Base-by-base conservation (phyloP, 768 basidiomycete species). In the Lactarius hatsudake region DNA sequence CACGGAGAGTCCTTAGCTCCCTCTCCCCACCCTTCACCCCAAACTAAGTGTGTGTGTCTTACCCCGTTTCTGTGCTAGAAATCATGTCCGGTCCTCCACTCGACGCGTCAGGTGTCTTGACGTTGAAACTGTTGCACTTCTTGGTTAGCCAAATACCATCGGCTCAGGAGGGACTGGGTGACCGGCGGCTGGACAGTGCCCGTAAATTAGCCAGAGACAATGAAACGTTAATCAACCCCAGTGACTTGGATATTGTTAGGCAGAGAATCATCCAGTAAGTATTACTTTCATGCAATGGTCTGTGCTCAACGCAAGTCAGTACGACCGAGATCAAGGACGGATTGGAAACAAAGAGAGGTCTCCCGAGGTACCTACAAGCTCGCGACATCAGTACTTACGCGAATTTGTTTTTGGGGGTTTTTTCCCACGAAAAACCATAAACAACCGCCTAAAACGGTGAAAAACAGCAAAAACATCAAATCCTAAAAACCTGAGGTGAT, bases 21-120 rank as follows among this genome's bases (percentile, higher is more conserved):
- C 26, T 3, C 26, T 3, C 34, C 15, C 36, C 20, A 18, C 13
- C 30, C 51, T 40, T 63, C n/a, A 18, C 54, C 34, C 32, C 18
- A 20, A n/a, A 15, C 30, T 40, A 9, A 38, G 30, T 38, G 42
- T 28, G 42, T 45, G 7, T 36, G 15, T 9, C 7, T 55, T 7
- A 4, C 20, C 12, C 23, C 9, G 0, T 32, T 53, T 61, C 51
- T 18, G 56, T 67, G 51, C 18, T 54, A 17, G 20, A 8, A 15
- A 6, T 5, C 3, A 48, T 18, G 18, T 5, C 51, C 23, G n/a
- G 30, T 1, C 62, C 42, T 13, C 18, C 62, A 5, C 42, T 60
- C 12, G 62, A 68, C 53, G 62, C 53, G 38, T 59, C 66, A 1
- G 62, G 62, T 40, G 38, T 64, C 54, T 20, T 68, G 26, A 45